phyloP scores from a whole-genome alignment of 2,329 filamentous ascomycete species.

The Penicillium sp. region DNA sequence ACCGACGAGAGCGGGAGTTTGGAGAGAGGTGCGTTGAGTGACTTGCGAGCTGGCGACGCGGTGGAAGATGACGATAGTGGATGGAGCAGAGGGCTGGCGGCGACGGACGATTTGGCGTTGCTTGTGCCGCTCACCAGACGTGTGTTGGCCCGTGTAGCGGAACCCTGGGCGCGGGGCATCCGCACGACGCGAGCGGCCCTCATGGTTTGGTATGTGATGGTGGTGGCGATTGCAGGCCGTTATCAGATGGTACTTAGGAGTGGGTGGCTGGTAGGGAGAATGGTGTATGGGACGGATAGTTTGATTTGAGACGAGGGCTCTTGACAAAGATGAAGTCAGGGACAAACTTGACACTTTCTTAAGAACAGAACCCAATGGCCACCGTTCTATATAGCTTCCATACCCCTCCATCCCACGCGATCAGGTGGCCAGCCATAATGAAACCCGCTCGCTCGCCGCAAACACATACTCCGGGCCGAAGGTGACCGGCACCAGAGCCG shows the following conservation, averaged over 20 bases:
- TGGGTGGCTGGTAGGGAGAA: not conserved
- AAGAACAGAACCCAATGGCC: not conserved
- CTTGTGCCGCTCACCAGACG: slow-evolving; percentile 38
- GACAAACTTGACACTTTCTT: not conserved
- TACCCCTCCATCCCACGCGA: not conserved
- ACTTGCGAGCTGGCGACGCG: slow-evolving; percentile 26
- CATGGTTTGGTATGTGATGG: slow-evolving; percentile 23
- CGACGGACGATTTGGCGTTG: slow-evolving; percentile 36
- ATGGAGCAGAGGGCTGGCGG: slow-evolving; percentile 29
- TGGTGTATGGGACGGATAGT: not conserved
- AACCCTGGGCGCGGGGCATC: slow-evolving; percentile 18
- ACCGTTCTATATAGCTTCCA: slow-evolving; percentile 2
- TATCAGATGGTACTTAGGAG: not conserved
- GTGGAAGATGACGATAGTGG: slow-evolving; percentile 19
- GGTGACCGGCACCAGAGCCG: slow-evolving; percentile 5
- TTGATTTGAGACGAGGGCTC: slow-evolving; percentile 1
- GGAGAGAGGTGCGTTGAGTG: slow-evolving; percentile 33
- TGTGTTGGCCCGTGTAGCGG: slow-evolving; percentile 12
- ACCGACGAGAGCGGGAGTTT: slow-evolving; percentile 42
- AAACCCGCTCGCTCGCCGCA: not conserved
- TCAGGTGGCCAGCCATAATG: slow-evolving; percentile 3
- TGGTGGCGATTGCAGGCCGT: not conserved
- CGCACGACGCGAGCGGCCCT: slow-evolving; percentile 34
- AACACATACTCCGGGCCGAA: slow-evolving; percentile 4
- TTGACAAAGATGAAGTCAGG: not conserved